A percentile compares a stretch with the other conserved stretches of the same genome.
Conservation (phyloP, 1,284 basidiomycete species). For the Amylostereum areolatum region DNA sequence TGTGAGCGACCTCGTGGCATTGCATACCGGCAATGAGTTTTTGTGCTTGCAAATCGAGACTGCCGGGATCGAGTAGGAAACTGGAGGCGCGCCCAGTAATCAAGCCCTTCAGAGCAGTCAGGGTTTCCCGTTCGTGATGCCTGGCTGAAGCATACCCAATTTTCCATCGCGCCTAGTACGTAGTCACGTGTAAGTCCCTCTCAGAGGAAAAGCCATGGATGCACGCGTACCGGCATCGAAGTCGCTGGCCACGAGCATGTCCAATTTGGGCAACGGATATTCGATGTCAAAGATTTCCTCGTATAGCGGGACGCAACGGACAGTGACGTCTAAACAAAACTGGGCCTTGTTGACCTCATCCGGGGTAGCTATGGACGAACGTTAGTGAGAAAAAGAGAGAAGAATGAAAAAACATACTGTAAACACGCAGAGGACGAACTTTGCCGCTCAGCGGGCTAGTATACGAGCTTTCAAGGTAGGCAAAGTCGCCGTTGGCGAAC, state of each 20-base stretch:
- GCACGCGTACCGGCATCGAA: slow-evolving; percentile 68
- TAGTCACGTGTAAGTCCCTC: background rate
- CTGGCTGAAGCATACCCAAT: slow-evolving; percentile 53
- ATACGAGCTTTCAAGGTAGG: slow-evolving; percentile 71
- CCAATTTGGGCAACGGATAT: slow-evolving; percentile 90
- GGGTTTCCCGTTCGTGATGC: background rate
- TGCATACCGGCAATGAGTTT: slow-evolving; percentile 77
- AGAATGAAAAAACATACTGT: slow-evolving; percentile 39
- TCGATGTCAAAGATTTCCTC: slow-evolving; percentile 89
- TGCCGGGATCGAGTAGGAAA: slow-evolving; percentile 79
- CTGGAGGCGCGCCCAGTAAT: slow-evolving; percentile 87
- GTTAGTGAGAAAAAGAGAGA: background rate
- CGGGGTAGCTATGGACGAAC: slow-evolving; percentile 55
- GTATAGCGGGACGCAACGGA: slow-evolving; percentile 84
- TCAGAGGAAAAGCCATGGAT: background rate
- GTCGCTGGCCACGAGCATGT: slow-evolving; percentile 80
- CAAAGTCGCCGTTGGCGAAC: slow-evolving; percentile 84
- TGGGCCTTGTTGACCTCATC: slow-evolving; percentile 81
- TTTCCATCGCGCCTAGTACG: slow-evolving; percentile 83
- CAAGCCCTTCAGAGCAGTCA: slow-evolving; percentile 49
- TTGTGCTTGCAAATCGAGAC: slow-evolving; percentile 70
- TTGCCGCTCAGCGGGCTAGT: slow-evolving; percentile 79
- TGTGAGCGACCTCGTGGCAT: slow-evolving; percentile 80
- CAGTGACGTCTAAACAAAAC: slow-evolving; percentile 87
- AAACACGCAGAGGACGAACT: slow-evolving; percentile 80